Base-by-base conservation (phyloP, 148 eudicot species). In the Nepenthes mirabilis region DNA sequence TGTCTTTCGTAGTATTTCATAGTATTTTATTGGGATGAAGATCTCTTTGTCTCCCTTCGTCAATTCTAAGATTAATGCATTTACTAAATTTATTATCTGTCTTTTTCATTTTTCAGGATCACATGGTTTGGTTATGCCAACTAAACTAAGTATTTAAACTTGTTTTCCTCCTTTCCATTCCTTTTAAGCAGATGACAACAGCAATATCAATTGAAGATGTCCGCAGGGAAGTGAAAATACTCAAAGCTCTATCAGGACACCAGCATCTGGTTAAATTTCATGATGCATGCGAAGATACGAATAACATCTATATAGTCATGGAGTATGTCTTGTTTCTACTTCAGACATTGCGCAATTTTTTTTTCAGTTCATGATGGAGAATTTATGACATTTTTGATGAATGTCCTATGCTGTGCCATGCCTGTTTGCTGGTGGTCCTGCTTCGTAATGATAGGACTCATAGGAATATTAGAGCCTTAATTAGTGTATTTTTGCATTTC, bases 121-220 rank as follows among this genome's bases (percentile, higher is more conserved):
- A 40, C 23, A 23, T 0, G 23, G 23, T 23, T 23, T 23, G 23
- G 23, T 23, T 23, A 23, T 23, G 23, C 23, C 23, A 23, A 23
- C 23, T 23, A 23, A 45, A 45, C 11, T 45, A 45, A n/a, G 52
- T 49, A 5, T 49, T 3, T 55, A 55, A 8, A 55, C 2, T 14
- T 11, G 32, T 52, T 33, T 12, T 37, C 11, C 3, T 36, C 11
- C 9, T 37, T 11, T 53, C 40, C 12, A 9, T 54, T 34, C 37
- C 50, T 56, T 9, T 65, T 68, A 66, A 48, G 58, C 83, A 83
- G 89, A 83, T 83, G 89, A 83, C 89, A 32, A 83, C 89, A 50
- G 83, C 89, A 6, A 83, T 83, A 69, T 80, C 89, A 51, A 81
- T 83, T 56, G 89, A 83, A 78, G 89, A 83, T 69, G 85, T 83